Percentiles rank a stretch among this genome's conserved stretches.
phyloP scores from a whole-genome alignment of 2,329 filamentous ascomycete genomes.

The Xylariales sp. region DNA sequence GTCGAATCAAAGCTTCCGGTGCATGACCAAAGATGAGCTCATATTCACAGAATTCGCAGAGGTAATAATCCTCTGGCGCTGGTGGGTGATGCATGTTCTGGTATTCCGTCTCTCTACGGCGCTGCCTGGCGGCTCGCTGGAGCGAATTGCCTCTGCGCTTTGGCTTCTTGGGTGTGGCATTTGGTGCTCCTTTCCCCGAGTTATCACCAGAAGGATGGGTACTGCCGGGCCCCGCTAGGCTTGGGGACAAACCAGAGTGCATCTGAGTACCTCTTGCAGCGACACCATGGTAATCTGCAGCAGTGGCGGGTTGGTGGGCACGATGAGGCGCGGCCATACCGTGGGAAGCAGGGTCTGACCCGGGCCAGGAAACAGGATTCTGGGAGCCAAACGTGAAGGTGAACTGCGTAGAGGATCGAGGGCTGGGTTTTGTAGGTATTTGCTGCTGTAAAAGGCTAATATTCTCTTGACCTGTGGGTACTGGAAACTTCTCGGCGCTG shows the following conservation, averaged over 20 bases:
- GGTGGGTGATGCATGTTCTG: constrained; percentile 81
- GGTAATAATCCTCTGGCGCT: constrained; percentile 80
- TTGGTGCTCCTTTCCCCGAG: constrained; percentile 54
- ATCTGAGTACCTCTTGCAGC: constrained; percentile 35
- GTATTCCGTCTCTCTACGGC: constrained; percentile 80
- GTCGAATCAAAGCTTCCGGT: constrained; percentile 84
- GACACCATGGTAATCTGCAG: constrained; percentile 36
- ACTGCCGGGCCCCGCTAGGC: constrained; percentile 32
- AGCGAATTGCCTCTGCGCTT: constrained; percentile 78
- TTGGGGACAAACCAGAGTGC: constrained; percentile 37
- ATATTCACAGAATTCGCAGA: constrained; percentile 98
- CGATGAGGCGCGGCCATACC: constrained; percentile 49
- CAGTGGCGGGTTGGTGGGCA: constrained; percentile 40
- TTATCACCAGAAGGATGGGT: constrained; percentile 47
- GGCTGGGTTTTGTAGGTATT: constrained; percentile 67
- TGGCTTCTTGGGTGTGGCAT: constrained; percentile 66
- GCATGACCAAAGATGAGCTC: constrained; percentile 93
- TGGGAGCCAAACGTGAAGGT: constrained; percentile 97
- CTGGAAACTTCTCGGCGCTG: constrained; percentile 79
- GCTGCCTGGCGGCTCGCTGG: constrained; percentile 77
- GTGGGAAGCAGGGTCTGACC: constrained; percentile 55
- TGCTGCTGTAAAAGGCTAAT: constrained; percentile 81
- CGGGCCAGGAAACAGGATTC: constrained; percentile 82
- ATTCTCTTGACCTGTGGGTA: constrained; percentile 78
- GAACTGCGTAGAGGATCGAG: constrained; percentile 82